phyloP scores from a whole-genome alignment of 352 stramenopile genomes.

The Globisporangium paddicum region DNA sequence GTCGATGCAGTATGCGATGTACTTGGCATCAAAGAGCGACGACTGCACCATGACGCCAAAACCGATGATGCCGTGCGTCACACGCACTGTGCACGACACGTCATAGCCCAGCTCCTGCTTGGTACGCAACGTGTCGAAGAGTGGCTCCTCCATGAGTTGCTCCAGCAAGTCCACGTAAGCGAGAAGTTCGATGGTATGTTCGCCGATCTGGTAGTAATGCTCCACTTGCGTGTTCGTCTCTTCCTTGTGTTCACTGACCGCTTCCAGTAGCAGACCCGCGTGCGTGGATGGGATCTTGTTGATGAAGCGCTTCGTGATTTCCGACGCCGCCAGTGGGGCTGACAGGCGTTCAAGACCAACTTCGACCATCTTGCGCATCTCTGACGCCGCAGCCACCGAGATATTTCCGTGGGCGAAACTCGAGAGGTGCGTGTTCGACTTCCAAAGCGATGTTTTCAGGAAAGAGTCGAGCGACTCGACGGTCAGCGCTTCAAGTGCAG shows the following conservation, averaged over 20 bases:
- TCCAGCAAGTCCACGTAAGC: conserved; percentile 83
- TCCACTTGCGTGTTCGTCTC: conserved; percentile 85
- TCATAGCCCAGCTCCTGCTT: conserved; percentile 89
- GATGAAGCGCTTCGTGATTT: conserved; percentile 50
- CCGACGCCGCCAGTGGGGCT: conserved; percentile 16
- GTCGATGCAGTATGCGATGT: conserved; percentile 66
- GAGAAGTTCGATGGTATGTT: conserved; percentile 48
- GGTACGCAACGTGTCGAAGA: conserved; percentile 85
- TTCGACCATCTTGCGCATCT: conserved; percentile 44
- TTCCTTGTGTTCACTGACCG: conserved; percentile 60
- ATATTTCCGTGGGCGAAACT: conserved; percentile 80
- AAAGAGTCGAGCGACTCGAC: conserved; percentile 35
- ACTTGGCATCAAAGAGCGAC: conserved; percentile 59
- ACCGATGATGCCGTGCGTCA: conserved; percentile 78
- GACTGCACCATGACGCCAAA: conserved; percentile 83
- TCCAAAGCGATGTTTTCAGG: conserved; percentile 42
- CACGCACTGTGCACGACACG: conserved; percentile 80
- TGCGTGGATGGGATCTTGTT: conserved; percentile 40
- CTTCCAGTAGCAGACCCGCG: conserved; percentile 46
- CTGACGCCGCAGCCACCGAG: conserved; percentile 18
- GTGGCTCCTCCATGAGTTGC: conserved; percentile 86
- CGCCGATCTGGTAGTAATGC: conserved; percentile 85
- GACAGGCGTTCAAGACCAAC: conserved; percentile 31
- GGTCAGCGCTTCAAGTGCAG: conserved; percentile 36
- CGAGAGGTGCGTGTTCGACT: conserved; percentile 35